Percentiles rank a stretch among this genome's conserved stretches.
These are phyloP conservation scores for Pichia sp. DNA, from an alignment of 1,139 yeast genomes.

Conservation along the genomic window DNA sequence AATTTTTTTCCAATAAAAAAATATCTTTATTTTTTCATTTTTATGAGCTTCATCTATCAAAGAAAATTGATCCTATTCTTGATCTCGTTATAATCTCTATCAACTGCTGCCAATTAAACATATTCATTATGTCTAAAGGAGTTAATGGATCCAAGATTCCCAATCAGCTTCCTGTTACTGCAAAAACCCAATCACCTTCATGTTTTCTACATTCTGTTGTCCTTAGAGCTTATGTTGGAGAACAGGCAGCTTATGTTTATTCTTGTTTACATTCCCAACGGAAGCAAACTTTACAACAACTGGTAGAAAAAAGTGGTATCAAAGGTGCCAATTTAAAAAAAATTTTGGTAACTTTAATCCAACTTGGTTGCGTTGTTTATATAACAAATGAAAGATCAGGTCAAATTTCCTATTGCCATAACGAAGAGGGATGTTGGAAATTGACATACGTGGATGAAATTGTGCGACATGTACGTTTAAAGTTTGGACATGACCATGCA, in stretches of 20 bases:
- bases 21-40: no score
- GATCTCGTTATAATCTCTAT: no score
- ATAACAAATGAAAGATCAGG: slow-evolving; percentile 20
- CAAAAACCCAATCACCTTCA: slow-evolving; percentile 44
- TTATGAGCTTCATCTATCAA: no score
- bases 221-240: slow-evolving; percentile 55
- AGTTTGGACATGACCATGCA: slow-evolving; percentile 41
- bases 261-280: slow-evolving; percentile 56
- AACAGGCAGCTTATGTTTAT: slow-evolving; percentile 51
- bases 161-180: slow-evolving; percentile 21
- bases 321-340: slow-evolving; percentile 40
- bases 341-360: slow-evolving; percentile 58
- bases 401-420: slow-evolving; percentile 46
- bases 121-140: neutral
- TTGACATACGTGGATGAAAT: slow-evolving; percentile 77
- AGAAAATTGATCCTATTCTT: no score
- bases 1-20: no score
- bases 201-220: slow-evolving; percentile 51
- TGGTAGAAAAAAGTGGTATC: slow-evolving; percentile 9
- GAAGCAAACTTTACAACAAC: slow-evolving; percentile 45
- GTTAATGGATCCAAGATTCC: slow-evolving; percentile 13
- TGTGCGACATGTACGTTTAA: slow-evolving; percentile 44
- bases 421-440: slow-evolving; percentile 58
- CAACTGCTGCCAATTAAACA: no score
- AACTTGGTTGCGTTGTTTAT: slow-evolving; percentile 55